Evolutionary conservation across 768 basidiomycete genomes (phyloP), one percentile per base, ranked within the genome.

Genomic region (Lanmaoa rubissima): DNA sequence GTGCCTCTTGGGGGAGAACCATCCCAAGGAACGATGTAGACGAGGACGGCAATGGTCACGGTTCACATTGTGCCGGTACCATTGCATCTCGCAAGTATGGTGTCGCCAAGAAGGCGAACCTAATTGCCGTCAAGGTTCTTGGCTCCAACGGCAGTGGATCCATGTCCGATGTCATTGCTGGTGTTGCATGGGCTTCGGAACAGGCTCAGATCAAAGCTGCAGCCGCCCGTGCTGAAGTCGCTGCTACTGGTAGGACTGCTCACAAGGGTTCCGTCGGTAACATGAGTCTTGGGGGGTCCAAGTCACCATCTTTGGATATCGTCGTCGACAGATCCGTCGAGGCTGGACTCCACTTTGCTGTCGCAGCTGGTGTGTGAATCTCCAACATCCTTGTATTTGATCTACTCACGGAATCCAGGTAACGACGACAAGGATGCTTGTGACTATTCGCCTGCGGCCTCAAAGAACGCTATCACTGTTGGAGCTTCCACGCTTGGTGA

Each of bases 281-380:
- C 81, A 97, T 99, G 97, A 90, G 88, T 71, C 87, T 99, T 51
- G 97, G 97, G 60, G 97, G 97, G 65, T 92, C 93, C 57, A 96
- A 95, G 78, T 92, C 91, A 6, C 80, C 76, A 21, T 82, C 91
- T 35, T 81, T 98, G 50, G 94, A 99, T 60, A 79, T 80, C 24
- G 85, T 88, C 50, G 93, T 99, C 59, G 86, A 98, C 76, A 77
- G 75, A 49, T 94, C 97, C 45, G 92, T 96, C 53, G 81, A 84
- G 10, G 59, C 71, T 36, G 97, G 97, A 39, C 80, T 99, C 35
- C 94, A 98, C 79, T 97, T 98, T 63, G 92, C 96, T 59, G 97
- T 99, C 58, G 96, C 96, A 59, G 95, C 95, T 58, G 94, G 92
- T 84, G 75, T 65, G 81, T 78, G 50, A n/a, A 46, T 55, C 48